Percentiles rank a stretch among this genome's conserved stretches.
These are phyloP conservation scores for Picea sitchensis DNA, from an alignment of 75 land plant genomes.

Conservation along the genomic window DNA sequence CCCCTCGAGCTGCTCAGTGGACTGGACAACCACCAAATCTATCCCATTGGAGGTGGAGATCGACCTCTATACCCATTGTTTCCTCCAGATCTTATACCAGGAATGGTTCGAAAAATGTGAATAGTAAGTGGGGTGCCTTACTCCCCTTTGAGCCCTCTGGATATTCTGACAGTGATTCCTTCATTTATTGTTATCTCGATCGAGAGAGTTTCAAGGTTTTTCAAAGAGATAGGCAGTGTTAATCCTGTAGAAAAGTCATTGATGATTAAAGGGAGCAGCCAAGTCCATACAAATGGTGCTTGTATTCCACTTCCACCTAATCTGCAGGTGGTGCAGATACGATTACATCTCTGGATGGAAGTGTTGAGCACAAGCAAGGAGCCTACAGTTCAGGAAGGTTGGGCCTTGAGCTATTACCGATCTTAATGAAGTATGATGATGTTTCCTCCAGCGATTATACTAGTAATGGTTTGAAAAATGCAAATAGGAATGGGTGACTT, in stretches of 20 bases:
- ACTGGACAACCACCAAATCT: conserved; percentile 27
- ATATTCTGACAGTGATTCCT: conserved; percentile 92
- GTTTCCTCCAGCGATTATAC: too few relatives aligned
- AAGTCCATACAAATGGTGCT: conserved; percentile 80
- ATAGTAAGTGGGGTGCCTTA: conserved; percentile 98
- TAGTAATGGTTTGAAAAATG: too few relatives aligned
- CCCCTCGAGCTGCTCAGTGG: conserved; percentile 21
- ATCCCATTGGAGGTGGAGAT: conserved; percentile 30
- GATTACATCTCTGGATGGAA: conserved; percentile 79
- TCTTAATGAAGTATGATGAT: conserved; percentile 52
- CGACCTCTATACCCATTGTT: conserved; percentile 82
- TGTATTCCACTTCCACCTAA: conserved; percentile 72
- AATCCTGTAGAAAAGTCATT: conserved; percentile 71
- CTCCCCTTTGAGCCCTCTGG: conserved; percentile 85
- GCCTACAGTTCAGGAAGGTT: conserved; percentile 62
- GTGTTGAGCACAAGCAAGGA: conserved; percentile 70
- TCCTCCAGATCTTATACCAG: conserved; percentile 96
- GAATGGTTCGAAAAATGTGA: conserved; percentile 77
- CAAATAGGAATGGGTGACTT: too few relatives aligned
- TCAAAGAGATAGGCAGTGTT: conserved; percentile 88
- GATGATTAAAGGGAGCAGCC: conserved; percentile 58
- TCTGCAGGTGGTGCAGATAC: conserved; percentile 74
- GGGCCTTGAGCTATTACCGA: conserved; percentile 89
- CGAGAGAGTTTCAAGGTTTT: conserved; percentile 91
- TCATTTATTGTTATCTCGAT: conserved; percentile 57